Percentiles rank a stretch among this genome's conserved stretches.
Evolutionary conservation across 148 eudicot species (phyloP).

Genomic region (Pharnaceum exiguum): DNA sequence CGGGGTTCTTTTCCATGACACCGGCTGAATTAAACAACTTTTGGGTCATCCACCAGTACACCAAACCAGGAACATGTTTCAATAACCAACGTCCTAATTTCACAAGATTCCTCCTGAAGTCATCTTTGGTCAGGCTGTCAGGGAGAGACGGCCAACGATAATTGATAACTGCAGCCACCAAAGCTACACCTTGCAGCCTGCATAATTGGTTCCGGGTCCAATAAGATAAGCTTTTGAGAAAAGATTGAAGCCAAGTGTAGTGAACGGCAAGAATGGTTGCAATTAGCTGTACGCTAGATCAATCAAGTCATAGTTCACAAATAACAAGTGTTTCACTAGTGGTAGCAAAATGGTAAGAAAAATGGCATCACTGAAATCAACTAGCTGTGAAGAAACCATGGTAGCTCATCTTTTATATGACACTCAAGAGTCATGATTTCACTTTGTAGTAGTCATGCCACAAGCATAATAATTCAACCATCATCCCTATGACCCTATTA

Average conservation of each 20-base stretch:
- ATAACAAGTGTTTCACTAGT: too few species aligned
- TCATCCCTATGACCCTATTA: too few species aligned
- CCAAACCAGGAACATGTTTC: conserved; percentile 45
- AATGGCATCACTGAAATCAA: too few species aligned
- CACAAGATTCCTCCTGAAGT: conserved; percentile 44
- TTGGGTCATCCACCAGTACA: conserved; percentile 84
- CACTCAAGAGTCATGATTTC: too few species aligned
- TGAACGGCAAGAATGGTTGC: neutral
- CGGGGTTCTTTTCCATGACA: conserved; percentile 52
- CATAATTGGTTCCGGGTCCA: neutral
- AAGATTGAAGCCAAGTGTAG: neutral
- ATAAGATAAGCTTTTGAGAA: conserved; percentile 1
- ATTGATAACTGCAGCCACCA: conserved; percentile 60
- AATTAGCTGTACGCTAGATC: too few species aligned
- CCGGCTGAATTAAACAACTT: conserved; percentile 45
- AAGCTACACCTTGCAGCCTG: conserved; percentile 72
- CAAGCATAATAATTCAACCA: too few species aligned
- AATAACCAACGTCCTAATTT: conserved; percentile 35
- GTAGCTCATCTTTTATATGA: too few species aligned
- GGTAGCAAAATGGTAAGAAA: too few species aligned
- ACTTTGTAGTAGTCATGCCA: too few species aligned
- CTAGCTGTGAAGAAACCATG: too few species aligned
- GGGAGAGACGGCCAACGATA: conserved; percentile 77
- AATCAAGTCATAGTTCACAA: too few species aligned
- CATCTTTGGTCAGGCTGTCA: conserved; percentile 36